Percentiles rank a stretch among this genome's conserved stretches.
These are phyloP conservation scores for Pseudomassariella vexata DNA, from an alignment of 2,329 filamentous ascomycete species.

Conservation along the genomic window DNA sequence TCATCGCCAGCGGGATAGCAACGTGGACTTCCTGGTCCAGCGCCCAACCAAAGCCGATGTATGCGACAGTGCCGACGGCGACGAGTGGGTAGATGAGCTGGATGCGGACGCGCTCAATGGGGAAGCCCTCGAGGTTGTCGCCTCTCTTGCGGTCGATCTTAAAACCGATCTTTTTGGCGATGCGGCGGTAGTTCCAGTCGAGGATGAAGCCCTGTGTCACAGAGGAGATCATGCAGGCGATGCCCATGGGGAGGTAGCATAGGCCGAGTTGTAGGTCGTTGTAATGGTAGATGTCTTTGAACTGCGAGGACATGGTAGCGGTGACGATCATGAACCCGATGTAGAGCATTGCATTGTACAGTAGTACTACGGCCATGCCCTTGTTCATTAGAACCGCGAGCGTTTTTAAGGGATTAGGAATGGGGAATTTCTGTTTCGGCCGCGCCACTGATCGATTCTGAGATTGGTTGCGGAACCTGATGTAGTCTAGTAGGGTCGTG, in stretches of 20 bases:
- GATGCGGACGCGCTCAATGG: slow-evolving; percentile 49
- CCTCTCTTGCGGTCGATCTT: slow-evolving; percentile 53
- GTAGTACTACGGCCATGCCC: slow-evolving; percentile 47
- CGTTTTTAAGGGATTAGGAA: slow-evolving; percentile 53
- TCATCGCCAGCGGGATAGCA: slow-evolving; percentile 48
- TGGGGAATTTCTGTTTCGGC: slow-evolving; percentile 35
- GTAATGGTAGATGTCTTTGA: slow-evolving; percentile 45
- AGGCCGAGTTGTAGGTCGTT: slow-evolving; percentile 46
- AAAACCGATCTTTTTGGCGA: slow-evolving; percentile 56
- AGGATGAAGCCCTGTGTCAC: slow-evolving; percentile 51
- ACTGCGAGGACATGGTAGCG: slow-evolving; percentile 46
- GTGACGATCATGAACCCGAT: slow-evolving; percentile 49
- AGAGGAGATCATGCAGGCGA: slow-evolving; percentile 42
- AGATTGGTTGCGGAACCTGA: slow-evolving; percentile 29
- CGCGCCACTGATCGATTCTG: slow-evolving; percentile 27
- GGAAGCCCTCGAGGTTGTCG: slow-evolving; percentile 44
- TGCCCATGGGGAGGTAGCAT: slow-evolving; percentile 49
- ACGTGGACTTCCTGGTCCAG: slow-evolving; percentile 44
- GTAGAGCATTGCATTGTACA: slow-evolving; percentile 49
- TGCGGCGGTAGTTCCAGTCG: slow-evolving; percentile 66
- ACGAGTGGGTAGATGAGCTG: slow-evolving; percentile 50
- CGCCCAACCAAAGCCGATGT: slow-evolving; percentile 54
- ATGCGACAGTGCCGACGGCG: slow-evolving; percentile 43
- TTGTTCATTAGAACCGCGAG: slow-evolving; percentile 50
- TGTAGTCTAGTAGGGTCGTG: slow-evolving; percentile 46